These are phyloP conservation scores for Aureobasidium namibiae DNA, from an alignment of 2,329 filamentous ascomycete genomes.

Conservation along the genomic window DNA sequence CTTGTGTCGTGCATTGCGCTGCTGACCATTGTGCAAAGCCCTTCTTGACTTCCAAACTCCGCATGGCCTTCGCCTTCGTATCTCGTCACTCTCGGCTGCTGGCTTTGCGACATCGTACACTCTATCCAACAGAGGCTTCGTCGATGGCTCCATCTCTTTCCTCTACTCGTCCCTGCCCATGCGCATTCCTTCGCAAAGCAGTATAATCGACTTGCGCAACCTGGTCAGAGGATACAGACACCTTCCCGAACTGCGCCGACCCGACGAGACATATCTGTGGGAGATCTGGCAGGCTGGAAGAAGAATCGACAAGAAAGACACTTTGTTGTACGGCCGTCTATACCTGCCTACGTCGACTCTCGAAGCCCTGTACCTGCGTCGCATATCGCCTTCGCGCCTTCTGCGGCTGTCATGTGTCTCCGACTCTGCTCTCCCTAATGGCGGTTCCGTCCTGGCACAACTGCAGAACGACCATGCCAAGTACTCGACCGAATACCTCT, in stretches of 20 bases:
- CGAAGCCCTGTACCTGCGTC: slow-evolving; percentile 74
- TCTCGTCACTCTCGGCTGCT: slow-evolving; percentile 84
- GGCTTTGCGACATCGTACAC: slow-evolving; percentile 94
- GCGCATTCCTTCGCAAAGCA: slow-evolving; percentile 58
- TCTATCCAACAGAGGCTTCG: slow-evolving; percentile 77
- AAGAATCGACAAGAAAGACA: slow-evolving; percentile 45
- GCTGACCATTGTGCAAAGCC: slow-evolving; percentile 44
- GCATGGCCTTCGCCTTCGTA: slow-evolving; percentile 70
- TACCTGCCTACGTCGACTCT: slow-evolving; percentile 79
- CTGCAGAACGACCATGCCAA: slow-evolving; percentile 77
- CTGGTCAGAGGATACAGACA: slow-evolving; percentile 78
- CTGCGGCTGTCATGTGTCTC: slow-evolving; percentile 74
- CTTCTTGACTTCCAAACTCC: slow-evolving; percentile 85
- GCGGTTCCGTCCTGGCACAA: slow-evolving; percentile 65
- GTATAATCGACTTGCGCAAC: slow-evolving; percentile 64
- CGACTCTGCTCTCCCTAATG: slow-evolving; percentile 60
- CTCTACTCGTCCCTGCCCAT: slow-evolving; percentile 85
- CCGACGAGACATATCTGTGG: slow-evolving; percentile 44
- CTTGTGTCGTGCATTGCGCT: not conserved
- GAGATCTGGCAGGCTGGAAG: slow-evolving; percentile 46
- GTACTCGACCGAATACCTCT: slow-evolving; percentile 82
- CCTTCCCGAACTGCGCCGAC: slow-evolving; percentile 55
- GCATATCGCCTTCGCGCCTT: slow-evolving; percentile 69
- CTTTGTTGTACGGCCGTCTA: slow-evolving; percentile 66
- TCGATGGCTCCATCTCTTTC: slow-evolving; percentile 96